These are phyloP conservation scores for Phaeosphaeriaceae sp. DNA, from an alignment of 2,329 filamentous ascomycete genomes.

Conservation along the genomic window DNA sequence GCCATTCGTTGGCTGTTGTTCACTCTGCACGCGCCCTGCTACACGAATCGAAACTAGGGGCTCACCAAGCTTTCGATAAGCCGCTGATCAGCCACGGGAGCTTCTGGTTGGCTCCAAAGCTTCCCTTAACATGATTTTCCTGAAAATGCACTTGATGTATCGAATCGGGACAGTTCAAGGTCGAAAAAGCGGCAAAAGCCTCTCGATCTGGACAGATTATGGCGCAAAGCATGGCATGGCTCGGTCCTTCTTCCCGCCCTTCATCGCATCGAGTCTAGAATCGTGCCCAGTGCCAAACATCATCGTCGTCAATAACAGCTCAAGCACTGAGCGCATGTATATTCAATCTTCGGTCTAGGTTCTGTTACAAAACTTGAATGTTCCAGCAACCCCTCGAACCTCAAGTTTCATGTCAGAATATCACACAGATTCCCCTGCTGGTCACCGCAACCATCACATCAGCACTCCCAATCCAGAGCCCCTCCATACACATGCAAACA, in stretches of 20 bases:
- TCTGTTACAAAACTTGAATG: neutral
- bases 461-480: conserved; percentile 8
- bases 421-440: neutral
- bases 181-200: neutral
- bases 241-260: conserved; percentile 3
- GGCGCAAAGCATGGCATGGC: neutral
- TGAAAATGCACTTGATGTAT: conserved; percentile 10
- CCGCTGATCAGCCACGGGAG: conserved; percentile 10
- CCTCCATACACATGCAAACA: conserved; percentile 26
- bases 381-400: conserved; percentile 4
- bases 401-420: neutral
- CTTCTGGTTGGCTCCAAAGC: conserved; percentile 23
- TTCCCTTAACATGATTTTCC: conserved; percentile 12
- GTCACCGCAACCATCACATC: conserved; percentile 14
- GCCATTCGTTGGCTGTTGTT: conserved; percentile 25
- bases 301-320: neutral
- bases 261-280: conserved; percentile 1
- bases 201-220: neutral
- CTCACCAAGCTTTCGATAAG: conserved; percentile 26
- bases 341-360: neutral
- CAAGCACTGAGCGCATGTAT: neutral
- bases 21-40: conserved; percentile 24
- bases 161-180: conserved; percentile 1
- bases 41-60: conserved; percentile 16
- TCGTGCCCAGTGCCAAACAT: neutral